These are phyloP conservation scores for Ophiostoma australiae DNA, from an alignment of 2,329 filamentous ascomycete genomes.

Conservation along the genomic window DNA sequence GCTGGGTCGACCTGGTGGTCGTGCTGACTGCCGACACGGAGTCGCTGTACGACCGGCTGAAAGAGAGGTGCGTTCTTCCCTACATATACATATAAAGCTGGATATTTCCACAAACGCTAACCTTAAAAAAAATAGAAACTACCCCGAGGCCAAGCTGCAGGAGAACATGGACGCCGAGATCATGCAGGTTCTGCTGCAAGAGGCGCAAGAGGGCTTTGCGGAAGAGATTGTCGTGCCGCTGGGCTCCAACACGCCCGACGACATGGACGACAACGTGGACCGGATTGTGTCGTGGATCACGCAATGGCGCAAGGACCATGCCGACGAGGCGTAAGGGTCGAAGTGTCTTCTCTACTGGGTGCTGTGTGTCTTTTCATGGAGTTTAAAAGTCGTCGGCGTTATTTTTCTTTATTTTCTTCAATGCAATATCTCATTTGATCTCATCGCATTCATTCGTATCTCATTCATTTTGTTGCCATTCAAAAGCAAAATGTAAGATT, in stretches of 20 bases:
- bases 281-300: constrained; percentile 76
- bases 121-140: constrained; percentile 55
- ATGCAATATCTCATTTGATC: neutral
- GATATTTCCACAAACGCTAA: neutral
- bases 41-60: constrained; percentile 77
- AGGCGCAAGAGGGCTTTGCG: constrained; percentile 82
- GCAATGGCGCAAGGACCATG: constrained; percentile 70
- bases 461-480: neutral
- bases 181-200: constrained; percentile 88
- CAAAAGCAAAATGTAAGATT: neutral
- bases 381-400: neutral
- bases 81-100: neutral
- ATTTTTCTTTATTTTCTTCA: neutral
- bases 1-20: constrained; percentile 92
- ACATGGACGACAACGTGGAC: constrained; percentile 85
- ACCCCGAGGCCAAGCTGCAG: constrained; percentile 80
- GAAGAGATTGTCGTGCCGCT: constrained; percentile 86
- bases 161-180: constrained; percentile 97
- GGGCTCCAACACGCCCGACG: constrained; percentile 71
- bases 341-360: neutral
- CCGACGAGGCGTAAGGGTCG: neutral
- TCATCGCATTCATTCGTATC: neutral
- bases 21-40: constrained; percentile 79
- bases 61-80: constrained; percentile 52
- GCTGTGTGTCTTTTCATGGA: neutral